These are phyloP conservation scores for Pseudogymnoascus pannorum DNA, from an alignment of 2,329 filamentous ascomycete genomes.

Conservation along the genomic window DNA sequence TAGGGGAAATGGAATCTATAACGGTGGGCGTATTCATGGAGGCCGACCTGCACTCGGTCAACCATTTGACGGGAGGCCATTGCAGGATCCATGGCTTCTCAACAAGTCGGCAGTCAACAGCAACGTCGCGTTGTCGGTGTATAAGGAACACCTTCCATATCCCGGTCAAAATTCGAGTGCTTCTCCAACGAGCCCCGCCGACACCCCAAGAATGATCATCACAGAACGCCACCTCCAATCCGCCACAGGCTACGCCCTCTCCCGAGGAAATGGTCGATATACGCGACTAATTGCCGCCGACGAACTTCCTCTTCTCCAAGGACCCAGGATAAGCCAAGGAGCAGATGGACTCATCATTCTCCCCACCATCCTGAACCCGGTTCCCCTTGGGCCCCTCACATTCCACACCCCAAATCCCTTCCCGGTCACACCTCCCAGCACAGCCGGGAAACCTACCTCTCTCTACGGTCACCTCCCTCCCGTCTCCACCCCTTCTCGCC, in stretches of 20 bases:
- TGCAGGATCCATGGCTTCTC: neutral
- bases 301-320: constrained; percentile 36
- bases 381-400: neutral
- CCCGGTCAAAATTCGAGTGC: neutral
- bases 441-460: neutral
- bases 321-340: constrained; percentile 13
- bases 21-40: neutral
- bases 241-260: constrained; percentile 44
- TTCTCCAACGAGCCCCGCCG: constrained; percentile 20
- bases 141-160: neutral
- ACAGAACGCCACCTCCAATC: constrained; percentile 19
- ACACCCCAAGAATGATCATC: constrained; percentile 14
- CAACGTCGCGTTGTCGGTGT: neutral
- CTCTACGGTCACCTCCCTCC: neutral
- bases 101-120: neutral
- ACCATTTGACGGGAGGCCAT: neutral
- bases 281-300: constrained; percentile 51
- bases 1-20: neutral
- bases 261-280: constrained; percentile 45
- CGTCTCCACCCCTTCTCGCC: neutral
- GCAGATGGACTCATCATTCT: constrained; percentile 27
- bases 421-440: neutral
- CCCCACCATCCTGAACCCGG: constrained; percentile 13
- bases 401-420: neutral
- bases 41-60: neutral